phyloP scores from a whole-genome alignment of 2,329 filamentous ascomycete species.

The Aureobasidium sp. region DNA sequence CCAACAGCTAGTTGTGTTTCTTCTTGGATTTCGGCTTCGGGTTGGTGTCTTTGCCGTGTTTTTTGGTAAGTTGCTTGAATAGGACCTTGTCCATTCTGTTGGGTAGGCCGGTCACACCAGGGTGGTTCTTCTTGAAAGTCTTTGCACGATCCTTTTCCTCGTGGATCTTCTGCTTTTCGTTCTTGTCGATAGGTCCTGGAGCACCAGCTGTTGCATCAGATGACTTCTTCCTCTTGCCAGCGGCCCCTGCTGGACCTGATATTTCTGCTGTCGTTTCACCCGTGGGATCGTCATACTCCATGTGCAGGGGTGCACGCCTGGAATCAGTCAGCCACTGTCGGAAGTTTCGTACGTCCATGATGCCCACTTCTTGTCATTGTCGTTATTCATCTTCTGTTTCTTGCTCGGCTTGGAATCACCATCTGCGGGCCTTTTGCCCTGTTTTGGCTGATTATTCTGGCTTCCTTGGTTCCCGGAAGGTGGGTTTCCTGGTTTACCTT shows the following conservation, averaged over 20 bases:
- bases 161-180: not conserved
- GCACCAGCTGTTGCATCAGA: not conserved
- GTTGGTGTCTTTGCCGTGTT: not conserved
- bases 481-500: not conserved
- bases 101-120: not conserved
- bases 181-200: not conserved
- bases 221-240: not conserved
- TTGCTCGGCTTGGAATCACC: slow-evolving; percentile 5
- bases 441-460: slow-evolving; percentile 4
- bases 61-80: slow-evolving; percentile 2
- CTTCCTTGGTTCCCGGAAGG: not conserved
- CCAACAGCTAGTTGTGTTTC: not conserved
- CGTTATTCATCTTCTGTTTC: slow-evolving; percentile 3
- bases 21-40: not conserved
- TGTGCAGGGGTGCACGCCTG: slow-evolving; percentile 7
- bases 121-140: slow-evolving; percentile 8
- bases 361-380: not conserved
- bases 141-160: slow-evolving; percentile 1
- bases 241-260: slow-evolving; percentile 1
- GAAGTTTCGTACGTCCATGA: not conserved
- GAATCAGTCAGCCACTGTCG: not conserved
- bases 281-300: not conserved
- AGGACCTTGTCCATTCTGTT: slow-evolving; percentile 2
- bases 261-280: not conserved
- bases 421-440: slow-evolving; percentile 3